These are phyloP conservation scores for Aspergillus avenaceus DNA, from an alignment of 495 filamentous ascomycete species.

Conservation along the genomic window DNA sequence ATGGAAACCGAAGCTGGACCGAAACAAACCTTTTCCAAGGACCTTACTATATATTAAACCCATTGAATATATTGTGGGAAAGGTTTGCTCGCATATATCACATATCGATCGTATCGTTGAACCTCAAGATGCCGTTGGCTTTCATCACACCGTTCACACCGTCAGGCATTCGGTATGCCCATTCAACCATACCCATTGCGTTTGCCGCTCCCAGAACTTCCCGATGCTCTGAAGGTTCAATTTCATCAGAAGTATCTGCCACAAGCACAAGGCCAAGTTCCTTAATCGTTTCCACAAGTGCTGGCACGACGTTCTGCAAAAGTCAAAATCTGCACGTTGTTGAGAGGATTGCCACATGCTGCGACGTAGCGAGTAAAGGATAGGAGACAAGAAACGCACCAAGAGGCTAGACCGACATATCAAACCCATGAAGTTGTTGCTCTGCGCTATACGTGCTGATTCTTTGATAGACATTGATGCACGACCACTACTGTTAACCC, in stretches of 20 bases:
- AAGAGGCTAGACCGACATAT: constrained; percentile 82
- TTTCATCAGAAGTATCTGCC: constrained; percentile 68
- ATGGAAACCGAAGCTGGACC: too few relatives aligned
- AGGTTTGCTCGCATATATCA: constrained; percentile 32
- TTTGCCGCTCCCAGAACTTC: constrained; percentile 45
- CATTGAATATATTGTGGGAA: too few relatives aligned
- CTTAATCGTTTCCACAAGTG: constrained; percentile 88
- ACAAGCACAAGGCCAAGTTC: constrained; percentile 89
- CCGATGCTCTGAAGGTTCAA: constrained; percentile 32
- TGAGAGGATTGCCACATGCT: too few relatives aligned
- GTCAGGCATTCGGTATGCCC: constrained; percentile 48
- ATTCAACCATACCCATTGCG: constrained; percentile 34
- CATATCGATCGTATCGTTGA: constrained; percentile 94
- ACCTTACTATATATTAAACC: constrained; percentile 5
- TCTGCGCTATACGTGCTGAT: constrained; percentile 85
- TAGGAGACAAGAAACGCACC: constrained; percentile 40
- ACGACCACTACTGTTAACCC: constrained; percentile 60
- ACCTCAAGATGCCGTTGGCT: constrained; percentile 80
- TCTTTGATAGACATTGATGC: constrained; percentile 86
- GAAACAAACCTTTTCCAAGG: too few relatives aligned
- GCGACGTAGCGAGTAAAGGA: neutral
- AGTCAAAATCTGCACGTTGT: constrained; percentile 10
- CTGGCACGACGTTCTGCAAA: constrained; percentile 80
- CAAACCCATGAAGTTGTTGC: constrained; percentile 97
- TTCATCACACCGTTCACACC: constrained; percentile 86